Evolutionary conservation across 306 rosid species (phyloP).

Genomic region (Dicorynia guianensis): DNA sequence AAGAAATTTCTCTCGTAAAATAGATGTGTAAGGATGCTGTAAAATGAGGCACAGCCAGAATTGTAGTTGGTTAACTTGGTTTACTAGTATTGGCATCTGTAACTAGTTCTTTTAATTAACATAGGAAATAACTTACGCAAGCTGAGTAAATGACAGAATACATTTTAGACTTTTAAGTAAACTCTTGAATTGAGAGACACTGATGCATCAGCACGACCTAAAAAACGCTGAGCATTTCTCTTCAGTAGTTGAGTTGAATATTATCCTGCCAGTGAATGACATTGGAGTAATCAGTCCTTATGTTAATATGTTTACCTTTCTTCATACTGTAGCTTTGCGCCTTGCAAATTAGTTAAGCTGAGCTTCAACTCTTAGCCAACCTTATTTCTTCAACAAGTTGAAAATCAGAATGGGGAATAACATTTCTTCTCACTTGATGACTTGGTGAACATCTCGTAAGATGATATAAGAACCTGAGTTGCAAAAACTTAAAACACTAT

Average conservation of each 20-base stretch:
- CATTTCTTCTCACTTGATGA: background rate
- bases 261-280: background rate
- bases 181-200: background rate
- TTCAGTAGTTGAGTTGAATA: background rate
- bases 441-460: background rate
- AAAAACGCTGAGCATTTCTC: conserved; percentile 1
- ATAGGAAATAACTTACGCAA: conserved; percentile 14
- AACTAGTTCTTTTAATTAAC: conserved; percentile 21
- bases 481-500: background rate
- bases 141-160: conserved; percentile 8
- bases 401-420: background rate
- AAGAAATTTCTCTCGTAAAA: background rate
- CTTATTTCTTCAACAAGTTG: background rate
- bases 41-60: background rate
- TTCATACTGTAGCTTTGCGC: background rate
- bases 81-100: conserved; percentile 21
- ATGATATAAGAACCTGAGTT: background rate
- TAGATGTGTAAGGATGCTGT: background rate
- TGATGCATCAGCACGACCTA: background rate
- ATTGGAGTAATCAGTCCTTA: background rate
- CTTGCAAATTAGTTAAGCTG: background rate
- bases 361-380: background rate
- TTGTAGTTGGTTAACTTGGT: background rate
- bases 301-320: background rate
- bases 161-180: background rate